Conservation (phyloP, 2,329 filamentous ascomycete genomes). For the Sporothrix humicola region DNA sequence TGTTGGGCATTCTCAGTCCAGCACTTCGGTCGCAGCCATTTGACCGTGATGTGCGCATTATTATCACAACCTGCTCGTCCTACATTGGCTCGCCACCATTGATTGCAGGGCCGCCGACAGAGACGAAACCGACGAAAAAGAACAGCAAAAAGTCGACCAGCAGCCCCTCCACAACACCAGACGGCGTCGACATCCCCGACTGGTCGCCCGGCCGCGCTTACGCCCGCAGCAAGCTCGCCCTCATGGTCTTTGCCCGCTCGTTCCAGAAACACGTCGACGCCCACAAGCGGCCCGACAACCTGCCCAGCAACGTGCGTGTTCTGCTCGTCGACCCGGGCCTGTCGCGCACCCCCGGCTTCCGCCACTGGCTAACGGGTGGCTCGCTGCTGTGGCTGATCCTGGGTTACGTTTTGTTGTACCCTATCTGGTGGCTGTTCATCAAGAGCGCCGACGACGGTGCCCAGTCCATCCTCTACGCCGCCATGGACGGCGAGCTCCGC, state of each 20-base stretch:
- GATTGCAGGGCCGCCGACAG: slow-evolving; percentile 50
- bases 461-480: slow-evolving; percentile 83
- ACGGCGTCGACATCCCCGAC: slow-evolving; percentile 50
- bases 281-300: slow-evolving; percentile 81
- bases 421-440: slow-evolving; percentile 83
- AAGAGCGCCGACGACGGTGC: slow-evolving; percentile 85
- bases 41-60: slow-evolving; percentile 87
- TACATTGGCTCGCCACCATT: slow-evolving; percentile 80
- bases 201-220: slow-evolving; percentile 66
- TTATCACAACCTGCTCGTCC: slow-evolving; percentile 84
- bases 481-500: slow-evolving; percentile 77
- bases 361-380: slow-evolving; percentile 84
- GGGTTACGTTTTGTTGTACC: slow-evolving; percentile 77
- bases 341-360: slow-evolving; percentile 82
- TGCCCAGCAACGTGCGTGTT: slow-evolving; percentile 82
- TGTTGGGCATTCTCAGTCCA: slow-evolving; percentile 88
- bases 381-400: slow-evolving; percentile 77
- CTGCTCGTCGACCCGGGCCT: slow-evolving; percentile 87
- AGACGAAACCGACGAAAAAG: slow-evolving; percentile 33
- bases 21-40: slow-evolving; percentile 89
- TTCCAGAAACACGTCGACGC: slow-evolving; percentile 91
- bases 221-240: slow-evolving; percentile 73
- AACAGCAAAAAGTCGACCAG: background rate
- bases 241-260: slow-evolving; percentile 86
- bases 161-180: background rate